phyloP scores from a whole-genome alignment of 2,329 filamentous ascomycete genomes.

The Raffaelea deltoideospora region DNA sequence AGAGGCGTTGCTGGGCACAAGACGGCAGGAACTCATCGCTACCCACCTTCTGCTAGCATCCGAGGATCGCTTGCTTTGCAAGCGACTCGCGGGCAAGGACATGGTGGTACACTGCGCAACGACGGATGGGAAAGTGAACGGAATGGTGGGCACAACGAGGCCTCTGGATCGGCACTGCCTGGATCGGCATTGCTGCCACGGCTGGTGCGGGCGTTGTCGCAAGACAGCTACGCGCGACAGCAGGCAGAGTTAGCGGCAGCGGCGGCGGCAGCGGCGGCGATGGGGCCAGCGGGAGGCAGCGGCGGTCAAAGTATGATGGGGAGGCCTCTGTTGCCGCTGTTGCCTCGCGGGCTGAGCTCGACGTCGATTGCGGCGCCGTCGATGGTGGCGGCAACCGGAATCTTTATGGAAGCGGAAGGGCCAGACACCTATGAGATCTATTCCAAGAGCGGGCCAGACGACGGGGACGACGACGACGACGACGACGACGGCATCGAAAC shows the following conservation, averaged over 20 bases:
- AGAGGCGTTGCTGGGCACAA: no score
- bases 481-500: background rate
- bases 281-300: no score
- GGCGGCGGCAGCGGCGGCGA: background rate
- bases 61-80: background rate
- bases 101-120: background rate
- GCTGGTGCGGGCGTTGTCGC: slow-evolving; percentile 6
- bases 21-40: no score
- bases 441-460: slow-evolving; percentile 2
- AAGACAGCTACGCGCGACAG: slow-evolving; percentile 6
- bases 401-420: slow-evolving; percentile 6
- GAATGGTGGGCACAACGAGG: background rate
- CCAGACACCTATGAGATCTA: slow-evolving; percentile 6
- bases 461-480: background rate
- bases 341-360: slow-evolving; percentile 1
- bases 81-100: background rate
- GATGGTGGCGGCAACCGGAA: slow-evolving; percentile 4
- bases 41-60: background rate
- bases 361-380: slow-evolving; percentile 2
- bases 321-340: background rate
- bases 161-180: background rate
- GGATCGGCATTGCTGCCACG: background rate
- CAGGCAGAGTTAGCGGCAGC: no score
- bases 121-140: background rate
- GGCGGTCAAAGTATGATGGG: no score